A percentile compares a stretch with the other conserved stretches of the same genome.
These are phyloP conservation scores for Phallus indusiatus DNA, from an alignment of 768 basidiomycete species.

Conservation along the genomic window DNA sequence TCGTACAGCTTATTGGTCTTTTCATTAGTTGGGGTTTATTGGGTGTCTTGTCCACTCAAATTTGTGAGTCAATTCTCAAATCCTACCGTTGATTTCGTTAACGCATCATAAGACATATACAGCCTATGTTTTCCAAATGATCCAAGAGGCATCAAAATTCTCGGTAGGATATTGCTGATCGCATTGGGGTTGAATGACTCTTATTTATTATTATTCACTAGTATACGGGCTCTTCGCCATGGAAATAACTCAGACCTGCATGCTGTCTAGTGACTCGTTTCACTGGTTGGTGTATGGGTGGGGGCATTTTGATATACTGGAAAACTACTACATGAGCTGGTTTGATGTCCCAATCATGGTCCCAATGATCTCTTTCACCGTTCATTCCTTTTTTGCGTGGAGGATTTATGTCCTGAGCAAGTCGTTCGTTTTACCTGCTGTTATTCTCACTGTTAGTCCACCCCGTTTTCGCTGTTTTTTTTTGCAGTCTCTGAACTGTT, in stretches of 20 bases:
- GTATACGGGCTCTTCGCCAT: neutral
- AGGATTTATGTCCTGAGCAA: neutral
- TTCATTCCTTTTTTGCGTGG: neutral
- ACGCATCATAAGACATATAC: neutral
- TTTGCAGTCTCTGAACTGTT: neutral
- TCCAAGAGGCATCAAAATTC: neutral
- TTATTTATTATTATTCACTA: no score
- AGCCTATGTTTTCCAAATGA: neutral
- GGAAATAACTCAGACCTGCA: neutral
- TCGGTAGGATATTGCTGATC: neutral
- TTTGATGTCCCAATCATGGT: neutral
- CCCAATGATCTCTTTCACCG: neutral
- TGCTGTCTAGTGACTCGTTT: neutral
- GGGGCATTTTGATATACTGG: neutral
- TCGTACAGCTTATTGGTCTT: neutral
- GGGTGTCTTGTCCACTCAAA: neutral
- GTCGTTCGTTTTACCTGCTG: neutral
- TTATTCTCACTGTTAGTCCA: neutral
- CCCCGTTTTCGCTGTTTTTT: no score
- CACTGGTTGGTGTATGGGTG: neutral
- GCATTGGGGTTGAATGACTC: no score
- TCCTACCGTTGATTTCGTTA: no score
- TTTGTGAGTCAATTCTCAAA: neutral
- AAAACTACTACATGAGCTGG: slow-evolving; percentile 1
- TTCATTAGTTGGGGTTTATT: slow-evolving; percentile 1